These are phyloP conservation scores for Boletus smithii DNA, from an alignment of 1,284 basidiomycete genomes.

Conservation along the genomic window DNA sequence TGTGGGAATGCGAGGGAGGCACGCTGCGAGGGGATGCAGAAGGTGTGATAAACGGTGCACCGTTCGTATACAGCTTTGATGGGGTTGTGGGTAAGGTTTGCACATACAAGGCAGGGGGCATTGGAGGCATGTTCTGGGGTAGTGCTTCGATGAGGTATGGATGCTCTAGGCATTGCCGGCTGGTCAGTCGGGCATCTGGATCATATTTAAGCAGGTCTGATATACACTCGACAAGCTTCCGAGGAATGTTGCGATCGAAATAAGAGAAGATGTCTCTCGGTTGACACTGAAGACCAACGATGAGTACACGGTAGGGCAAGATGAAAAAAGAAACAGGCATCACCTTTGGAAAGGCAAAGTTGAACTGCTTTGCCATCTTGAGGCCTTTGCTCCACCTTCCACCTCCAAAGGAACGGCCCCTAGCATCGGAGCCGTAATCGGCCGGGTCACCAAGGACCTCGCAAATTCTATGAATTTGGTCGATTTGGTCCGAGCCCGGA, in stretches of 20 bases:
- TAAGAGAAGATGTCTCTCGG: slow-evolving; percentile 76
- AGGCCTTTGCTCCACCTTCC: slow-evolving; percentile 86
- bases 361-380: slow-evolving; percentile 81
- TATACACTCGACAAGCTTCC: slow-evolving; percentile 88
- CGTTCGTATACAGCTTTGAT: slow-evolving; percentile 39
- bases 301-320: slow-evolving; percentile 6
- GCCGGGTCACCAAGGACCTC: slow-evolving; percentile 92
- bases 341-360: slow-evolving; percentile 91
- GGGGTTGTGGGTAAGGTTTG: slow-evolving; percentile 33
- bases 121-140: slow-evolving; percentile 66
- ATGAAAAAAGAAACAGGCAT: slow-evolving; percentile 5
- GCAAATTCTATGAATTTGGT: slow-evolving; percentile 90
- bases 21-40: slow-evolving; percentile 52
- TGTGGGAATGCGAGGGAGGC: slow-evolving; percentile 61
- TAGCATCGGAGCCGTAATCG: slow-evolving; percentile 76
- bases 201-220: slow-evolving; percentile 91
- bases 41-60: slow-evolving; percentile 42
- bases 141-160: slow-evolving; percentile 77
- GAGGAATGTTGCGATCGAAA: slow-evolving; percentile 79
- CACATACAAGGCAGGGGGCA: slow-evolving; percentile 48
- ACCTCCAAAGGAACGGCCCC: slow-evolving; percentile 75
- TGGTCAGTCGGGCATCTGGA: slow-evolving; percentile 81
- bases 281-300: slow-evolving; percentile 48
- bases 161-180: slow-evolving; percentile 84
- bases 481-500: slow-evolving; percentile 93